Evolutionary conservation across 306 rosid genomes (phyloP), one percentile per base, ranked within the genome.

Genomic region (Leucaena leucocephala): DNA sequence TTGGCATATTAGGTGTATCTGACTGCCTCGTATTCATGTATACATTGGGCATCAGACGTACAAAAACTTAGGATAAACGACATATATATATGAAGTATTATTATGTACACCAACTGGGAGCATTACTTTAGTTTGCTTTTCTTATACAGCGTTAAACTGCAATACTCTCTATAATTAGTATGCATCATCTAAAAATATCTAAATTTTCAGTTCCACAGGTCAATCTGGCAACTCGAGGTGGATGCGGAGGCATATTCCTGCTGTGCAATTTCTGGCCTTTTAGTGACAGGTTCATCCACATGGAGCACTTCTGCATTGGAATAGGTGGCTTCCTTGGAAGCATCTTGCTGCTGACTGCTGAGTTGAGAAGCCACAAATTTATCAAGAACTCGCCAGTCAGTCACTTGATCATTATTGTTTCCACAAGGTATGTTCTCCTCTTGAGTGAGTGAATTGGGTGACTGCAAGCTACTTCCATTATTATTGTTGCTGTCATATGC

Each of bases 301-400:
- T 10, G 72, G 52, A 66, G 71, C 12, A 8, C 48, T 17, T 2
- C 68, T 17, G 42, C 43, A 9, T 80, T 78, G 21, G 89, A 86
- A 82, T 78, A 89, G 78, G 33, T 81, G 15, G 81, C 61, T 79
- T 78, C 89, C 82, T 88, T 84, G 72, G 89, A 80, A 76, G 69
- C 80, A 71, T 86, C 86, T 78, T 82, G 88, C 27, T 27, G 27
- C 74, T 83, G 90, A 77, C 90, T 89, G 46, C 92, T 89, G 46
- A 90, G 89, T 39, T 91, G 96, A 42, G 96, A 89, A 69, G 91
- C 96, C 70, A 94, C 98, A 77, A 86, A 89, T 73, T 94, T 91
- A 79, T 91, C 97, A 2, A 91, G 89, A 3, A 86, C 90, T 79
- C 91, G 82, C 98, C 98, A 94, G 74, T 91, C 98, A 0, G 84